Base-by-base conservation (phyloP, 2,329 filamentous ascomycete species). In the Delphinella strobiligena region DNA sequence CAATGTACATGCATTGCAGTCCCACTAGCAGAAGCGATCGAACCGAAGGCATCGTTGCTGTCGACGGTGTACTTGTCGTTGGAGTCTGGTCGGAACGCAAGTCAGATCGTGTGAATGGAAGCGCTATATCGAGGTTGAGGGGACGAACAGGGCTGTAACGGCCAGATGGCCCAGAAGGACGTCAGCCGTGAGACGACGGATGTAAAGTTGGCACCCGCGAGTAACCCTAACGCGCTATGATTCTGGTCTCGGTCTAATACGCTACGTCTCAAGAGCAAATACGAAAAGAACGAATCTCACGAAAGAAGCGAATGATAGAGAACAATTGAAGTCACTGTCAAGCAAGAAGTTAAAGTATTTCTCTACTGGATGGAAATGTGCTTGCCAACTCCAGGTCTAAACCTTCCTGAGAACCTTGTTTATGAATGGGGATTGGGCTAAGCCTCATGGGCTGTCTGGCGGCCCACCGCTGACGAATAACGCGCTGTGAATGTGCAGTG, bases 1-100 rank as follows among this genome's bases (percentile, higher is more conserved):
- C 45, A 32, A 59, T 52, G 40, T 56, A 56, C 19, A 58, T 51
- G 36, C 65, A 44, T 14, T 62, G 59, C 36, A 62, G 51, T 19
- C 31, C 38, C 37, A 41, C 39, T 5, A 58, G 41, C 24, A 65
- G 45, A 24, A 66, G 50, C 39, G 61, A 58, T 38, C 59, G 59
- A 36, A 62, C 44, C 19, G 58, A 60, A 37, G 54, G 55, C 65
- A 68, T 68, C 24, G 39, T 47, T 37, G 37, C n/a, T n/a, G n/a
- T n/a, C n/a, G n/a, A 19, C 33, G 35, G 19, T 42, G 42, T 22
- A 4, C 3, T n/a, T 15, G 33, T 32, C 31, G 39, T 22, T 17
- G 11, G 27, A 37, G 19, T n/a, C 17, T 7, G 19, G 15, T 16
- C 15, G 19, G 33, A 19, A 17, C n/a, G 15, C 3, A n/a, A 33